Evolutionary conservation across 305 asterid genomes (phyloP).

Genomic region (Fraxinus nigra): DNA sequence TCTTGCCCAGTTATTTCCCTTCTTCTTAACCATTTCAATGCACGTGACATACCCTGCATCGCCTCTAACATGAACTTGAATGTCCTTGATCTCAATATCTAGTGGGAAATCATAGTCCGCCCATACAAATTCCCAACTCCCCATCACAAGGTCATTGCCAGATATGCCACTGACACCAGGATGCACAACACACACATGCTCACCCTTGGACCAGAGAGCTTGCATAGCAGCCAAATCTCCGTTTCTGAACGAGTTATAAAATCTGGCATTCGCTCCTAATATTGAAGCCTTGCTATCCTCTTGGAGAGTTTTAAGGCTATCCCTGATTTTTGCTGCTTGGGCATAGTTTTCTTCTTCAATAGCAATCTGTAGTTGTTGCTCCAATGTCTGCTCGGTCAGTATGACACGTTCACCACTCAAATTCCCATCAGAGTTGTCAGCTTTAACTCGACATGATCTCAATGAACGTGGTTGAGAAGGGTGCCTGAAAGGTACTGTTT

Average conservation of each 20-base stretch:
- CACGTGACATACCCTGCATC: conserved; percentile 76
- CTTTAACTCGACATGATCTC: conserved; percentile 50
- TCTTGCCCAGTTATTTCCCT: conserved; percentile 88
- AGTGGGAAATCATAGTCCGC: conserved; percentile 81
- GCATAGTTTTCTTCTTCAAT: conserved; percentile 77
- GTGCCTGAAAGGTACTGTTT: conserved; percentile 57
- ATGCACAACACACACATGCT: conserved; percentile 82
- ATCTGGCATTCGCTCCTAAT: conserved; percentile 76
- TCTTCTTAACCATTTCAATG: conserved; percentile 85
- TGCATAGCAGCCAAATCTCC: conserved; percentile 89
- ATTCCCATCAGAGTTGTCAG: conserved; percentile 75
- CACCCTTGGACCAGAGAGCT: conserved; percentile 77
- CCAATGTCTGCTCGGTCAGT: conserved; percentile 61
- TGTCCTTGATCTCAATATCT: conserved; percentile 76
- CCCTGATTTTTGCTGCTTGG: conserved; percentile 90
- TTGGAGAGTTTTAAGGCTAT: conserved; percentile 77
- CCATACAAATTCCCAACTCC: conserved; percentile 98
- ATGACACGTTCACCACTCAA: conserved; percentile 81
- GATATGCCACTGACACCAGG: conserved; percentile 96
- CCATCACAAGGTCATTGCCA: conserved; percentile 92
- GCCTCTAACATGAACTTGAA: conserved; percentile 71
- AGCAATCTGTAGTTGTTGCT: conserved; percentile 66
- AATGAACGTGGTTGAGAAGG: conserved; percentile 31
- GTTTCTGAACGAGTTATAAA: conserved; percentile 71
- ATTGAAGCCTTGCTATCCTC: conserved; percentile 80